These are phyloP conservation scores for Lachnellula hyalina DNA, from an alignment of 2,329 filamentous ascomycete genomes.

Conservation along the genomic window DNA sequence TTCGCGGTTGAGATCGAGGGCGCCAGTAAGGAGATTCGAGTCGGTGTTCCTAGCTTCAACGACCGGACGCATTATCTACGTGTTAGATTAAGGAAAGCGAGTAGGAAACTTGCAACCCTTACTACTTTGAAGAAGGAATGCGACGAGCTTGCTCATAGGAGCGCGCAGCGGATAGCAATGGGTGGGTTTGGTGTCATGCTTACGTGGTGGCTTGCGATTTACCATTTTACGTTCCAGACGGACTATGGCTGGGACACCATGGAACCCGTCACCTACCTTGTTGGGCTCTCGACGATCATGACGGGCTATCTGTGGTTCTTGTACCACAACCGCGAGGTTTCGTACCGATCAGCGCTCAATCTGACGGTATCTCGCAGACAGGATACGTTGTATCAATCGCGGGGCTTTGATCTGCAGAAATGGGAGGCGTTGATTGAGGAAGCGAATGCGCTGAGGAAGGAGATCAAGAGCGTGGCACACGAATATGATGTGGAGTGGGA, in stretches of 20 bases:
- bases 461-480: constrained; percentile 73
- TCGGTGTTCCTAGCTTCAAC: constrained; percentile 80
- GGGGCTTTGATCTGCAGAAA: constrained; percentile 67
- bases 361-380: constrained; percentile 78
- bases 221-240: constrained; percentile 65
- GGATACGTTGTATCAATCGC: constrained; percentile 66
- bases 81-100: constrained; percentile 67
- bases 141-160: constrained; percentile 68
- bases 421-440: constrained; percentile 81
- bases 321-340: constrained; percentile 85
- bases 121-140: constrained; percentile 76
- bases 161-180: constrained; percentile 73
- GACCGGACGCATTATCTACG: constrained; percentile 89
- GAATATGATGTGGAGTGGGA: constrained; percentile 93
- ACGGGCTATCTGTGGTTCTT: constrained; percentile 91
- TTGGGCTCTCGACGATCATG: constrained; percentile 80
- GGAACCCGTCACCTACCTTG: constrained; percentile 86
- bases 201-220: constrained; percentile 68
- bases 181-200: constrained; percentile 69
- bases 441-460: constrained; percentile 67
- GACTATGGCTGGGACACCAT: constrained; percentile 85
- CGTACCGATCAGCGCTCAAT: constrained; percentile 81
- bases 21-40: constrained; percentile 58
- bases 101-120: constrained; percentile 61
- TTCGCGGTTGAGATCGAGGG: constrained; percentile 83